A percentile compares a stretch with the other conserved stretches of the same genome.
phyloP scores from a whole-genome alignment of 805 yeast genomes.

The Wickerhamomyces tratensis region DNA sequence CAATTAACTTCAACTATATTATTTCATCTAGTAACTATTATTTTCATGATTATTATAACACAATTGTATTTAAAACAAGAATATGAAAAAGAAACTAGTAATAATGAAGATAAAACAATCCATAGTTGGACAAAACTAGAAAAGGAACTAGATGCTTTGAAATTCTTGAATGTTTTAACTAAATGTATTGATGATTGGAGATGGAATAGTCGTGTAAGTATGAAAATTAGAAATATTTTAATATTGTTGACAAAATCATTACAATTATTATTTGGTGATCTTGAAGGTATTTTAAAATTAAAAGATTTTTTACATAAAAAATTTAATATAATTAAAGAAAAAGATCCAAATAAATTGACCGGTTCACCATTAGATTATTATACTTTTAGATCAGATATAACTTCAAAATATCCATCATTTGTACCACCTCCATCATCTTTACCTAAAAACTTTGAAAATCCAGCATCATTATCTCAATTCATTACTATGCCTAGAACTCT shows the following conservation, averaged over 20 bases:
- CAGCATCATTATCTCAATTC: conserved; percentile 49
- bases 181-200: conserved; percentile 58
- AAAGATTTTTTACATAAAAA: conserved; percentile 36
- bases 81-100: not conserved
- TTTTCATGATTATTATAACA: conserved; percentile 12
- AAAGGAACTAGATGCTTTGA: conserved; percentile 18
- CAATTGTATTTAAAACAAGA: not conserved
- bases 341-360: conserved; percentile 24
- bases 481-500: conserved; percentile 49
- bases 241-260: conserved; percentile 43
- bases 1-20: conserved; percentile 11
- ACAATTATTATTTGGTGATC: conserved; percentile 55
- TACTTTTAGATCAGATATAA: conserved; percentile 65
- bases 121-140: conserved; percentile 1
- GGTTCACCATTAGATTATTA: conserved; percentile 84
- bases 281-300: conserved; percentile 26
- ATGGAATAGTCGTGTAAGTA: conserved; percentile 34
- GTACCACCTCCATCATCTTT: conserved; percentile 38
- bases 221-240: conserved; percentile 49
- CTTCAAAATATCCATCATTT: conserved; percentile 67
- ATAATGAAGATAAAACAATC: not conserved
- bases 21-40: conserved; percentile 17
- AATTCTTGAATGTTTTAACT: conserved; percentile 35
- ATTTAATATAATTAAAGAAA: conserved; percentile 23
- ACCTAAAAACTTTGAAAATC: conserved; percentile 36